A percentile compares a stretch with the other conserved stretches of the same genome.
Evolutionary conservation across 1,284 basidiomycete genomes (phyloP).

Genomic region (Ustanciosporium gigantosporum): DNA sequence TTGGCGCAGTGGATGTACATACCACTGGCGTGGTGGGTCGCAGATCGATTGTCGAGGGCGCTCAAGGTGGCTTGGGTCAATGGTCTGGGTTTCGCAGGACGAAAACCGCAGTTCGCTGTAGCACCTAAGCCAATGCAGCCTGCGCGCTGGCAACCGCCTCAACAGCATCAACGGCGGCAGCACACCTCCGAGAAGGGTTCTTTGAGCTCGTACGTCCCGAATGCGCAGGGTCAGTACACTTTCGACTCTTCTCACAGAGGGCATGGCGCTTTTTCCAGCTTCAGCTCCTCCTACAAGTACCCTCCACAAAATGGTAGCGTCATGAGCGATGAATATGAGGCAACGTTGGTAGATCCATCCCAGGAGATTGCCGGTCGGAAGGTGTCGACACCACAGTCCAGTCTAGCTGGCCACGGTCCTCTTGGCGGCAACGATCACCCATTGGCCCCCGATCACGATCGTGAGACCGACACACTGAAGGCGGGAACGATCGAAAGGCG

Average conservation of each 20-base stretch:
- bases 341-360: constrained; percentile 13
- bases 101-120: constrained; percentile 45
- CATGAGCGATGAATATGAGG: constrained; percentile 29
- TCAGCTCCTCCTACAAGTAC: constrained; percentile 19
- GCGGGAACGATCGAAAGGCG: constrained; percentile 11
- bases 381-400: too few species aligned
- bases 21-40: constrained; percentile 67
- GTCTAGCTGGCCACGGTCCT: too few species aligned
- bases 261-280: constrained; percentile 19
- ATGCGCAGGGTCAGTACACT: not conserved
- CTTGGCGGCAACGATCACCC: constrained; percentile 6
- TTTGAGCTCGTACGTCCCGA: not conserved
- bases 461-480: too few species aligned
- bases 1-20: constrained; percentile 65
- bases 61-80: constrained; percentile 72
- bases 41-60: constrained; percentile 65
- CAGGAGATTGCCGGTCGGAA: too few species aligned
- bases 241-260: constrained; percentile 7
- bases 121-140: constrained; percentile 14
- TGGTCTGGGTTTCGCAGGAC: constrained; percentile 62
- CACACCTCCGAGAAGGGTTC: too few species aligned
- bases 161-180: not conserved
- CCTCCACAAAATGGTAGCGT: constrained; percentile 4
- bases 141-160: not conserved
- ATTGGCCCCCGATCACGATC: not conserved